These are phyloP conservation scores for Phalaenopsis equestris DNA, from an alignment of 106 monocot genomes.

Conservation along the genomic window DNA sequence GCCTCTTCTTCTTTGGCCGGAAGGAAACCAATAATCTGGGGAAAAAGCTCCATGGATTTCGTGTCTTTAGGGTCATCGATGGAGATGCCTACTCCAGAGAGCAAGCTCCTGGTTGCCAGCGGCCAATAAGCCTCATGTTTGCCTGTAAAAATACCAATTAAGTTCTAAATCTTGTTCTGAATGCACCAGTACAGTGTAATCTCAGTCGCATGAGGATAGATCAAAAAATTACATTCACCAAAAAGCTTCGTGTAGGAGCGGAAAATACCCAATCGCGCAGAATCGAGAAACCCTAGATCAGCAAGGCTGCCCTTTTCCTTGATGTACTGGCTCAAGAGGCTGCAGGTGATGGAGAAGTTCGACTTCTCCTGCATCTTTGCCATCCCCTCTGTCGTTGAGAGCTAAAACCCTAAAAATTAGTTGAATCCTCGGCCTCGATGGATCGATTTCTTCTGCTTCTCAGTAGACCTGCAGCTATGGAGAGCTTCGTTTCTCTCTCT, in stretches of 20 bases:
- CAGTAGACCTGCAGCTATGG: too few relatives aligned
- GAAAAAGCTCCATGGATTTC: conserved; percentile 8
- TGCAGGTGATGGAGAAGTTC: conserved; percentile 29
- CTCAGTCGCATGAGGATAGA: not conserved
- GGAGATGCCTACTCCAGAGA: conserved; percentile 17
- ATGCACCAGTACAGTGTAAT: not conserved
- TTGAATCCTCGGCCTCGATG: not conserved
- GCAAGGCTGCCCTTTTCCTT: conserved; percentile 34
- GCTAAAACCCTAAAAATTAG: not conserved
- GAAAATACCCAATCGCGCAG: not conserved
- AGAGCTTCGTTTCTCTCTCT: too few relatives aligned
- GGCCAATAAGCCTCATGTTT: conserved; percentile 7
- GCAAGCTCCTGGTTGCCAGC: conserved; percentile 27
- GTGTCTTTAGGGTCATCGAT: not conserved
- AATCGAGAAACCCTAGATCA: conserved; percentile 17
- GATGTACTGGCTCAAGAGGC: conserved; percentile 46
- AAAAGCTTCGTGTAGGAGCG: not conserved
- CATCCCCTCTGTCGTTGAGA: not conserved
- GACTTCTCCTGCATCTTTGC: conserved; percentile 11
- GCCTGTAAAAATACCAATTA: conserved; percentile 1
- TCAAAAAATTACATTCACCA: not conserved
- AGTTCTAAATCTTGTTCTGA: not conserved
- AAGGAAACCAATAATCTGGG: conserved; percentile 10
- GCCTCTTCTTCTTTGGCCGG: not conserved
- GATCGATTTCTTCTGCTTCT: not conserved